Conservation (phyloP, 2,329 filamentous ascomycete species). For the Aureobasidium sp. region DNA sequence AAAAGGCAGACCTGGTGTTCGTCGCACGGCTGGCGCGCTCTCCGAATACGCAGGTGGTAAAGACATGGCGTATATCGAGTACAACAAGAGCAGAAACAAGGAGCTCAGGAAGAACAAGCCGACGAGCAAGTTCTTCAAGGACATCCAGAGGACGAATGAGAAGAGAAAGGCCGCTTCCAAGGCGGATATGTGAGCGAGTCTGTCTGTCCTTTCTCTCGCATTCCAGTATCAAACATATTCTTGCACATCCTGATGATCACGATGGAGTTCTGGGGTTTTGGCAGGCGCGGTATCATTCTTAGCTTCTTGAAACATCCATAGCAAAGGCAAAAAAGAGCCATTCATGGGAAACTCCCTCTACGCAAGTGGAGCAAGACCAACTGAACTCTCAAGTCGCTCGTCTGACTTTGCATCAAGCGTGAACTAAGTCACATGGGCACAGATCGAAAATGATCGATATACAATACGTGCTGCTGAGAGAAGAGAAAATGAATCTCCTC, state of each 20-base stretch:
- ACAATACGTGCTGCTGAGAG: no score
- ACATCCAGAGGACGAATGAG: conserved; percentile 29
- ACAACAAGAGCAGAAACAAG: conserved; percentile 39
- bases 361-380: no score
- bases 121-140: conserved; percentile 37
- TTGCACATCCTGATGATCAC: not conserved
- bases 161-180: conserved; percentile 26
- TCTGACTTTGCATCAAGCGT: no score
- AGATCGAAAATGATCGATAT: no score
- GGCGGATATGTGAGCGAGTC: not conserved
- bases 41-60: conserved; percentile 83
- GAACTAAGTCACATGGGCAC: no score
- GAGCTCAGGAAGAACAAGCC: conserved; percentile 31
- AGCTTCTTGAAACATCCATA: not conserved
- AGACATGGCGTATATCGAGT: conserved; percentile 76
- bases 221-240: no score
- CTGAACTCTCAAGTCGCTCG: no score
- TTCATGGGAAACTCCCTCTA: no score
- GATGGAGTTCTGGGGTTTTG: not conserved
- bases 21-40: conserved; percentile 75
- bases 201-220: no score
- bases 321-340: not conserved
- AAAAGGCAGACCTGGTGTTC: conserved; percentile 47
- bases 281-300: not conserved
- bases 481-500: no score